Percentiles rank a stretch among this genome's conserved stretches.
phyloP scores from a whole-genome alignment of 2,329 filamentous ascomycete species.

The Exophiala sp. region DNA sequence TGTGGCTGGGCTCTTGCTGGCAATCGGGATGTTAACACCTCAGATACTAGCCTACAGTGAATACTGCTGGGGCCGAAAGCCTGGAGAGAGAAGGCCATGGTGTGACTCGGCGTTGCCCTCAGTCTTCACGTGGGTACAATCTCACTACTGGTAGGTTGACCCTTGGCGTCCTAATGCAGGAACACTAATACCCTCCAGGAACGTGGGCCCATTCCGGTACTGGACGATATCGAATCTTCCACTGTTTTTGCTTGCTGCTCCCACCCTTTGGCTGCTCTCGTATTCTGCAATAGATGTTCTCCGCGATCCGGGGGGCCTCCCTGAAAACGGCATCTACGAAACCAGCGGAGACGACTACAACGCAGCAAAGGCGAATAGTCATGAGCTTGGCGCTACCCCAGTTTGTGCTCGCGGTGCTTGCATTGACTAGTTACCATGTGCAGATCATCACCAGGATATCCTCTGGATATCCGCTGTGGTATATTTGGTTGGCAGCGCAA shows the following conservation, averaged over 20 bases:
- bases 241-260: slow-evolving; percentile 75
- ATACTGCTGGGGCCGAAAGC: slow-evolving; percentile 53
- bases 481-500: slow-evolving; percentile 58
- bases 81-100: slow-evolving; percentile 56
- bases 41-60: slow-evolving; percentile 68
- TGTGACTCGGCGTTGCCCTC: slow-evolving; percentile 68
- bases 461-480: slow-evolving; percentile 85
- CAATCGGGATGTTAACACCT: slow-evolving; percentile 61
- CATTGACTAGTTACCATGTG: slow-evolving; percentile 77
- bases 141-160: slow-evolving; percentile 71
- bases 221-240: slow-evolving; percentile 85
- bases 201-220: slow-evolving; percentile 79
- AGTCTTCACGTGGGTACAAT: slow-evolving; percentile 86
- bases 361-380: slow-evolving; percentile 13
- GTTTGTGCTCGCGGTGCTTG: slow-evolving; percentile 62
- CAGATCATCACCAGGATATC: slow-evolving; percentile 88
- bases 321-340: not conserved
- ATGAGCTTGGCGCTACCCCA: slow-evolving; percentile 64
- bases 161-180: slow-evolving; percentile 4
- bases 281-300: slow-evolving; percentile 48
- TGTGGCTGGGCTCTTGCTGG: slow-evolving; percentile 62
- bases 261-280: slow-evolving; percentile 64
- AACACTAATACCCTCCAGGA: slow-evolving; percentile 51
- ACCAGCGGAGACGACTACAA: slow-evolving; percentile 2
- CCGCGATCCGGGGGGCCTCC: slow-evolving; percentile 1